A percentile compares a stretch with the other conserved stretches of the same genome.
Conservation (phyloP, 257 asterid species). For the Ehretia macrophylla region DNA sequence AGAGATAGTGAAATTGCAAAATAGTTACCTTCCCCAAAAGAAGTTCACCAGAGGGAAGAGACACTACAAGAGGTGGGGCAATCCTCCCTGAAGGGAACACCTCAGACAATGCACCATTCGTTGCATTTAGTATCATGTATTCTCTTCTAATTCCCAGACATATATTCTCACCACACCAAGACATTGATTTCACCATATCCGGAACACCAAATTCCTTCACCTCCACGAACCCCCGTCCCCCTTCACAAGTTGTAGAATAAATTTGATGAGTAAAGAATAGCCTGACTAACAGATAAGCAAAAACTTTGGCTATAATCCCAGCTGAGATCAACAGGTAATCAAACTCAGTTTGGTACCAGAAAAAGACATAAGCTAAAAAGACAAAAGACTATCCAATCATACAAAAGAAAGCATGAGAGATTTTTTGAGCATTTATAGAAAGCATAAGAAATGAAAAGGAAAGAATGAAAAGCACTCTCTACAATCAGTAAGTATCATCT, state of each 20-base stretch:
- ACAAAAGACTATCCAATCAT: too few relatives aligned
- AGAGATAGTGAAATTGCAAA: background rate
- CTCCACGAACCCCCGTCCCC: constrained; percentile 93
- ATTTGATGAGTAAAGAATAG: background rate
- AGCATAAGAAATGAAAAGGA: too few relatives aligned
- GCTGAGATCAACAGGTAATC: too few relatives aligned
- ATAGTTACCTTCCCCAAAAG: constrained; percentile 81
- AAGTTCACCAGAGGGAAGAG: constrained; percentile 91
- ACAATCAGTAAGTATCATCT: too few relatives aligned
- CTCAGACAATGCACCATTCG: constrained; percentile 81
- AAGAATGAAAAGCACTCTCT: too few relatives aligned
- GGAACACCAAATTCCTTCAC: constrained; percentile 93
- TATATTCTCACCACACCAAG: constrained; percentile 98
- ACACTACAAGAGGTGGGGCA: constrained; percentile 87
- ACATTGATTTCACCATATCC: constrained; percentile 82
- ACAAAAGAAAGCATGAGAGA: too few relatives aligned
- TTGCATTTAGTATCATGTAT: constrained; percentile 71
- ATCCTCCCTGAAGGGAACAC: constrained; percentile 93
- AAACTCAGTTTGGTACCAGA: too few relatives aligned
- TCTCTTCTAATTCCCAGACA: constrained; percentile 87
- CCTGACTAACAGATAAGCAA: too few relatives aligned
- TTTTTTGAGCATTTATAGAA: too few relatives aligned
- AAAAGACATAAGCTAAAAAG: too few relatives aligned
- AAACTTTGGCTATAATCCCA: too few relatives aligned
- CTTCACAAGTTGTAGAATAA: constrained; percentile 31